phyloP scores from a whole-genome alignment of 2,329 filamentous ascomycete species.

The Fusarium transvaalense region DNA sequence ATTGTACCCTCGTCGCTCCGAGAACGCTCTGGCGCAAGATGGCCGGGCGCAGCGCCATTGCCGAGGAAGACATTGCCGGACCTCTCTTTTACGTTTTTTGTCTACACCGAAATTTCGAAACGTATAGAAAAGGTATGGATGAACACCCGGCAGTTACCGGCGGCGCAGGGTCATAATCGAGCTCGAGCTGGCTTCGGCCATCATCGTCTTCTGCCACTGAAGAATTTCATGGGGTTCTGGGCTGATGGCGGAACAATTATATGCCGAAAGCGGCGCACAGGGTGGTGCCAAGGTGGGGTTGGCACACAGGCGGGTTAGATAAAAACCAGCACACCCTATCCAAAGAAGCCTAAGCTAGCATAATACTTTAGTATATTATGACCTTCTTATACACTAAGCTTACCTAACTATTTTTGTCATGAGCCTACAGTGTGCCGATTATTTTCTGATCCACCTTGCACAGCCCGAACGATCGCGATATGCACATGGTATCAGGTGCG shows the following conservation, averaged over 20 bases:
- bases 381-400: too few relatives aligned
- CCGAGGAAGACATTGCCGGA: slow-evolving; percentile 37
- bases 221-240: slow-evolving; percentile 47
- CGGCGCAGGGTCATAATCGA: slow-evolving; percentile 46
- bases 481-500: slow-evolving; percentile 30
- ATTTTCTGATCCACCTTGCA: too few relatives aligned
- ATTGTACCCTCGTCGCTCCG: slow-evolving; percentile 40
- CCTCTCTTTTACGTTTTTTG: neutral
- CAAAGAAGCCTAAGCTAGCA: too few relatives aligned
- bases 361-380: too few relatives aligned
- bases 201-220: slow-evolving; percentile 16
- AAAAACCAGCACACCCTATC: too few relatives aligned
- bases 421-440: too few relatives aligned
- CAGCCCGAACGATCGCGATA: neutral
- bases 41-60: slow-evolving; percentile 42
- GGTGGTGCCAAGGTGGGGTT: slow-evolving; percentile 12
- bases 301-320: too few relatives aligned
- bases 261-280: slow-evolving; percentile 17
- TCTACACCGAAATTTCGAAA: neutral
- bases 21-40: slow-evolving; percentile 39
- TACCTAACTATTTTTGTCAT: too few relatives aligned
- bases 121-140: slow-evolving; percentile 6
- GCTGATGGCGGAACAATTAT: slow-evolving; percentile 43
- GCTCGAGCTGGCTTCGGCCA: slow-evolving; percentile 26
- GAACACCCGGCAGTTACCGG: slow-evolving; percentile 43